Evolutionary conservation across 2,329 filamentous ascomycete species (phyloP).

Genomic region (Penicillium sp.): DNA sequence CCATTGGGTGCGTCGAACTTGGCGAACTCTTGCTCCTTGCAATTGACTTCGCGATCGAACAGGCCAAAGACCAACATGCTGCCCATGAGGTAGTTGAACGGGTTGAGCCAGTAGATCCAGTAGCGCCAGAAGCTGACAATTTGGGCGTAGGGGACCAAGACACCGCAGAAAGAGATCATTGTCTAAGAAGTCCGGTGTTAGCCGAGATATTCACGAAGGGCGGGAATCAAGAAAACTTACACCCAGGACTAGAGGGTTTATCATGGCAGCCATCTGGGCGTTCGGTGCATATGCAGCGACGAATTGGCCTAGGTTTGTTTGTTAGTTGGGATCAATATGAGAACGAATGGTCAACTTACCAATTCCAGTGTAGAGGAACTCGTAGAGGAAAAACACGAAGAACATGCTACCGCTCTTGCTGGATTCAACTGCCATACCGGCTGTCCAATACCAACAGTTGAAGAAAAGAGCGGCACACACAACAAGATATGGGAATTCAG

Average conservation of each 20-base stretch:
- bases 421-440: constrained; percentile 47
- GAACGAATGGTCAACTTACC: constrained; percentile 29
- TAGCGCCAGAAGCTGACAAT: constrained; percentile 32
- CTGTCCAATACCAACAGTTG: constrained; percentile 69
- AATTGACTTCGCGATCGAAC: constrained; percentile 23
- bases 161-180: constrained; percentile 30
- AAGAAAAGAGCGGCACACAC: constrained; percentile 65
- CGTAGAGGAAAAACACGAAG: constrained; percentile 71
- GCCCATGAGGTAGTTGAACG: constrained; percentile 32
- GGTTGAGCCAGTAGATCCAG: constrained; percentile 32
- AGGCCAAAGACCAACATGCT: constrained; percentile 26
- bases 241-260: constrained; percentile 68
- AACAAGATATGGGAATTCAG: constrained; percentile 66
- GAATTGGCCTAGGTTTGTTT: constrained; percentile 55
- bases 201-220: not conserved
- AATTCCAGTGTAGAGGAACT: constrained; percentile 67
- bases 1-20: constrained; percentile 35
- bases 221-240: not conserved
- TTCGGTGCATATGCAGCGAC: constrained; percentile 70
- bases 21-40: constrained; percentile 25
- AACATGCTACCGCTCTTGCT: constrained; percentile 50
- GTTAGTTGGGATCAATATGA: not conserved
- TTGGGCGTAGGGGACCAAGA: constrained; percentile 28
- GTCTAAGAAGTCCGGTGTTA: constrained; percentile 6
- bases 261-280: constrained; percentile 67